phyloP scores from a whole-genome alignment of 257 asterid species.

The Craterostigma plantagineum region DNA sequence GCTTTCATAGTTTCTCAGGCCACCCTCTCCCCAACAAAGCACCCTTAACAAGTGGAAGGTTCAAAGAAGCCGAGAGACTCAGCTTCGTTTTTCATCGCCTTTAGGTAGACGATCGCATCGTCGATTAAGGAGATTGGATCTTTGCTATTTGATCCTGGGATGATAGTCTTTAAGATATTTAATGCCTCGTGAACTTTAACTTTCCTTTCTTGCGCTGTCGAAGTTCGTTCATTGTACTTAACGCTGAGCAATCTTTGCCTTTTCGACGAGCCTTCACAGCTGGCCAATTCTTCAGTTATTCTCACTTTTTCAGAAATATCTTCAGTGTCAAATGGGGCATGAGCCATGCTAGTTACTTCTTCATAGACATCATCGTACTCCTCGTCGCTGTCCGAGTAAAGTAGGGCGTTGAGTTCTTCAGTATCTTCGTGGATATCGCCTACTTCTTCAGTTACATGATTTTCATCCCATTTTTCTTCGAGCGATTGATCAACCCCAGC shows the following conservation, averaged over 20 bases:
- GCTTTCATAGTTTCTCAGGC: too few relatives aligned
- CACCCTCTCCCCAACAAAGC: too few relatives aligned
- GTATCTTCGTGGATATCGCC: constrained; percentile 33
- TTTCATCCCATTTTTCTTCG: constrained; percentile 15
- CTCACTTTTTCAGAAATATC: constrained; percentile 10
- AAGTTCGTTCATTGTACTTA: constrained; percentile 17
- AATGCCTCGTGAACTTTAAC: constrained; percentile 20
- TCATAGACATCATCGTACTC: constrained; percentile 20
- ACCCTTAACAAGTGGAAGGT: too few relatives aligned
- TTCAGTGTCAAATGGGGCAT: constrained; percentile 14
- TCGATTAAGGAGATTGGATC: constrained; percentile 40
- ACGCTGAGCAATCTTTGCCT: constrained; percentile 42
- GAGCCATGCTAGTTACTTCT: constrained; percentile 47
- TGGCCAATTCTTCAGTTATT: constrained; percentile 9
- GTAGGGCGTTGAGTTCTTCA: constrained; percentile 44
- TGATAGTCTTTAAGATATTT: constrained; percentile 20
- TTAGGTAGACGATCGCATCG: constrained; percentile 36
- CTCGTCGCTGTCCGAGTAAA: constrained; percentile 31
- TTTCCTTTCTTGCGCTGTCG: constrained; percentile 15
- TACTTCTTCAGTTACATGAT: constrained; percentile 18
- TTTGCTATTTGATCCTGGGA: constrained; percentile 24
- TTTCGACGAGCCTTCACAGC: constrained; percentile 23
- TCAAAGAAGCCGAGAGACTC: constrained; percentile 11
- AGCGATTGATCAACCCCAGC: constrained; percentile 9
- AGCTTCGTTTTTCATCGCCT: constrained; percentile 27